These are phyloP conservation scores for Chenopodium formosanum DNA, from an alignment of 148 eudicot genomes.

Conservation along the genomic window DNA sequence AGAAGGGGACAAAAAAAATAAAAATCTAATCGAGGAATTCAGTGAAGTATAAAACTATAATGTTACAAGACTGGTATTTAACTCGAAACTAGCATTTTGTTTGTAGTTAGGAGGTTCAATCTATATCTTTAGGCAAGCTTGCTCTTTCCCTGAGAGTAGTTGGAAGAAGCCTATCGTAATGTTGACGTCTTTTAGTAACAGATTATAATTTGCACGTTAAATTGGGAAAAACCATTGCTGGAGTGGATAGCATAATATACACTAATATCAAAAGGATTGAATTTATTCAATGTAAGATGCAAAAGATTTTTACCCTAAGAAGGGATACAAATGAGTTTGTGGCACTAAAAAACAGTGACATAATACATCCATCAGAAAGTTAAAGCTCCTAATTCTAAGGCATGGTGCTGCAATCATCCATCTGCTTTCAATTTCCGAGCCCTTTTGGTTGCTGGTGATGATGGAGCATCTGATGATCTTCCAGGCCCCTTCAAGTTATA, in stretches of 20 bases:
- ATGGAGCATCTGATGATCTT: conserved; percentile 67
- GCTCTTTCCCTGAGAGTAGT: too few species aligned
- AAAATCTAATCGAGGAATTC: background rate
- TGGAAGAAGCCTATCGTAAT: background rate
- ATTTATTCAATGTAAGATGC: background rate
- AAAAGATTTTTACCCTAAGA: background rate
- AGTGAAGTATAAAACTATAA: too few species aligned
- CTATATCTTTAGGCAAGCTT: too few species aligned
- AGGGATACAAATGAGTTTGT: background rate
- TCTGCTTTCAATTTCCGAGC: conserved; percentile 82
- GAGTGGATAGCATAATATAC: background rate
- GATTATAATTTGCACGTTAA: background rate
- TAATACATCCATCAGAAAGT: background rate
- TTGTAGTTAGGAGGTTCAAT: too few species aligned
- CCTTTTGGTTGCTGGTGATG: conserved; percentile 90
- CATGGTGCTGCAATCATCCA: conserved; percentile 29
- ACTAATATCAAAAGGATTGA: background rate
- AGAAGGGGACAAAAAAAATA: background rate
- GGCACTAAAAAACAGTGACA: background rate
- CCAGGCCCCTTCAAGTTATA: conserved; percentile 63
- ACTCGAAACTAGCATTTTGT: too few species aligned
- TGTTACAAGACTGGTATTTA: too few species aligned
- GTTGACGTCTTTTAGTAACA: background rate
- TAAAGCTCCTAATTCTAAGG: background rate
- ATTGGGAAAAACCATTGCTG: background rate